Conservation (phyloP, 2,329 filamentous ascomycete species). For the Colletotrichum sp. region DNA sequence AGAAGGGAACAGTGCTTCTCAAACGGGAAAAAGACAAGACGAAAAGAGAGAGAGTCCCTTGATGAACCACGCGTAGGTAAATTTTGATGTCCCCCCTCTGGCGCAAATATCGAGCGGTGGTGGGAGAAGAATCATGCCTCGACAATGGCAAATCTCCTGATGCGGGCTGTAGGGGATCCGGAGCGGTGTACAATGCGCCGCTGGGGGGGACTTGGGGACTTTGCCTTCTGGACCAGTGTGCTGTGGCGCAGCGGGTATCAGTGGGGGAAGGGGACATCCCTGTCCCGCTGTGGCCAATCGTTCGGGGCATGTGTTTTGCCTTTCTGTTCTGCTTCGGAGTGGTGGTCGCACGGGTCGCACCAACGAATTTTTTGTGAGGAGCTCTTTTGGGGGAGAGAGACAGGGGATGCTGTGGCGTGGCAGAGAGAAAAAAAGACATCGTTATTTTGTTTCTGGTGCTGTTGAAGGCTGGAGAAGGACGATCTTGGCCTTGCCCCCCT, state of each 20-base stretch:
- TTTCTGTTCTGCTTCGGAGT: background rate
- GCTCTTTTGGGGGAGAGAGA: background rate
- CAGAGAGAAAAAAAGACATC: background rate
- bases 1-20: background rate
- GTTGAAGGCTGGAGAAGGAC: background rate
- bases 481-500: background rate
- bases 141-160: constrained; percentile 22
- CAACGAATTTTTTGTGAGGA: background rate
- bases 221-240: background rate
- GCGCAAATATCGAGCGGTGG: constrained; percentile 9
- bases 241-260: constrained; percentile 21
- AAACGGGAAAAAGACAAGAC: background rate
- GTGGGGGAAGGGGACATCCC: constrained; percentile 4
- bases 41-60: background rate
- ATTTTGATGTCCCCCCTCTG: background rate
- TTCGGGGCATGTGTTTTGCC: constrained; percentile 2
- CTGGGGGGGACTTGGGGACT: background rate
- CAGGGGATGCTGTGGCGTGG: background rate
- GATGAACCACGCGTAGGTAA: background rate
- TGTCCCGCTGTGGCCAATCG: constrained; percentile 19
- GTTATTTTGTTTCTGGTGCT: background rate
- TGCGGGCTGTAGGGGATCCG: constrained; percentile 2
- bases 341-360: background rate
- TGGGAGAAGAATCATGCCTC: constrained; percentile 19
- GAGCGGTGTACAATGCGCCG: constrained; percentile 8